Percentiles rank a stretch among this genome's conserved stretches.
phyloP scores from a whole-genome alignment of 2,329 filamentous ascomycete species.

The Botrytis fragariae region DNA sequence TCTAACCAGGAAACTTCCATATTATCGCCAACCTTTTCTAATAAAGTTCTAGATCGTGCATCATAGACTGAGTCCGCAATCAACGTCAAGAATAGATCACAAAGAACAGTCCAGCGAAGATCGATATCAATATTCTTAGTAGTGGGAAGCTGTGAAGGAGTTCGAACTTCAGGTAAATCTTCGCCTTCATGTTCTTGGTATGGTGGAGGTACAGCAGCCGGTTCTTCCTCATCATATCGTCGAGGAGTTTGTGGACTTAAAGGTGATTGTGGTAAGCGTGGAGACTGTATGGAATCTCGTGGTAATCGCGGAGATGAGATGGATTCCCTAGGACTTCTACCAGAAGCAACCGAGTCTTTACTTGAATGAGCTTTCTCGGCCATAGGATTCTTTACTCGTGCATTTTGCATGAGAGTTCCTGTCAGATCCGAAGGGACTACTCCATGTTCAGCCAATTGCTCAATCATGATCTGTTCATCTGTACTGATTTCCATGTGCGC shows the following conservation, averaged over 20 bases:
- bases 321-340: slow-evolving; percentile 40
- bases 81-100: slow-evolving; percentile 91
- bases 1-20: slow-evolving; percentile 86
- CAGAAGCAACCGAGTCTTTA: slow-evolving; percentile 27
- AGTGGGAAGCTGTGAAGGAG: slow-evolving; percentile 76
- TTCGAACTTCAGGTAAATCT: slow-evolving; percentile 75
- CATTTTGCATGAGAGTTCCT: slow-evolving; percentile 83
- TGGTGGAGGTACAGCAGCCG: slow-evolving; percentile 54
- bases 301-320: slow-evolving; percentile 36
- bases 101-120: slow-evolving; percentile 93
- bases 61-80: slow-evolving; percentile 96
- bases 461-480: slow-evolving; percentile 96
- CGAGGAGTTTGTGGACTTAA: slow-evolving; percentile 18
- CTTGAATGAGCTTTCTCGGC: slow-evolving; percentile 49
- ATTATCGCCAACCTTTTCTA: slow-evolving; percentile 78
- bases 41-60: slow-evolving; percentile 75
- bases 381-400: slow-evolving; percentile 89
- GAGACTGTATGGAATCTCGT: slow-evolving; percentile 26
- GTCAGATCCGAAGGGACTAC: slow-evolving; percentile 82
- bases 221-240: slow-evolving; percentile 43
- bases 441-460: slow-evolving; percentile 90
- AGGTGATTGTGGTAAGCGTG: slow-evolving; percentile 19
- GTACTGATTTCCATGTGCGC: slow-evolving; percentile 93
- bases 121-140: slow-evolving; percentile 91
- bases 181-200: slow-evolving; percentile 64